Evolutionary conservation across 306 rosid species (phyloP).

Genomic region (Dryas alaskensis): DNA sequence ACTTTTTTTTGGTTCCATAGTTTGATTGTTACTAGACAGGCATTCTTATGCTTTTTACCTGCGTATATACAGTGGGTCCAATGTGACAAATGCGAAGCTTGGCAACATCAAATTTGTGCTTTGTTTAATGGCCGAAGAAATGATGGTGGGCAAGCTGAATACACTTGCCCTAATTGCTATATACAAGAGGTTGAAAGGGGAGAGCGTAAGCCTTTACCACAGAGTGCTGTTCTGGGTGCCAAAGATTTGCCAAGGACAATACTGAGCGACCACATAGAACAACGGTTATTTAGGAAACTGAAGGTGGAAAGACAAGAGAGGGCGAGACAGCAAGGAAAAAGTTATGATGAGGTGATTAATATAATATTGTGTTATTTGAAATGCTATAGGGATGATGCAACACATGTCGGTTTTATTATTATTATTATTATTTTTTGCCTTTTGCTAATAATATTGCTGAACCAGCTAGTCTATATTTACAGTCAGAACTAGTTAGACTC

Average conservation of each 20-base stretch:
- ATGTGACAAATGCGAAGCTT: slow-evolving; percentile 99
- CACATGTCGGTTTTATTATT: background rate
- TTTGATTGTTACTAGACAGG: slow-evolving; percentile 11
- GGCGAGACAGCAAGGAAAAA: slow-evolving; percentile 84
- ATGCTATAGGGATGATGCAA: background rate
- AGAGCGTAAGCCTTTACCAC: slow-evolving; percentile 92
- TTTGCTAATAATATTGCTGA: background rate
- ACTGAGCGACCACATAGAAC: slow-evolving; percentile 89
- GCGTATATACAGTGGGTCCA: slow-evolving; percentile 83
- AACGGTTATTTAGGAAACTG: slow-evolving; percentile 60
- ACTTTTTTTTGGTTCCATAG: background rate
- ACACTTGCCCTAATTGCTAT: slow-evolving; percentile 95
- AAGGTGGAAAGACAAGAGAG: slow-evolving; percentile 79
- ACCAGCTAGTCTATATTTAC: too few relatives aligned
- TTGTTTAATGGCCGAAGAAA: slow-evolving; percentile 92
- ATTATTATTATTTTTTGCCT: background rate
- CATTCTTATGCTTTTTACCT: slow-evolving; percentile 30
- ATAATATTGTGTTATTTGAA: background rate
- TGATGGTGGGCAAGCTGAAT: slow-evolving; percentile 96
- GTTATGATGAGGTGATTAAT: slow-evolving; percentile 75
- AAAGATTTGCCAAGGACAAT: slow-evolving; percentile 90
- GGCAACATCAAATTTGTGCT: slow-evolving; percentile 99
- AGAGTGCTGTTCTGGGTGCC: slow-evolving; percentile 98
- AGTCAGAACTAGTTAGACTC: too few relatives aligned
- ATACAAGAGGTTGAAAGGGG: slow-evolving; percentile 85